Base-by-base conservation (phyloP, 257 asterid species). In the Apocynum venetum region DNA sequence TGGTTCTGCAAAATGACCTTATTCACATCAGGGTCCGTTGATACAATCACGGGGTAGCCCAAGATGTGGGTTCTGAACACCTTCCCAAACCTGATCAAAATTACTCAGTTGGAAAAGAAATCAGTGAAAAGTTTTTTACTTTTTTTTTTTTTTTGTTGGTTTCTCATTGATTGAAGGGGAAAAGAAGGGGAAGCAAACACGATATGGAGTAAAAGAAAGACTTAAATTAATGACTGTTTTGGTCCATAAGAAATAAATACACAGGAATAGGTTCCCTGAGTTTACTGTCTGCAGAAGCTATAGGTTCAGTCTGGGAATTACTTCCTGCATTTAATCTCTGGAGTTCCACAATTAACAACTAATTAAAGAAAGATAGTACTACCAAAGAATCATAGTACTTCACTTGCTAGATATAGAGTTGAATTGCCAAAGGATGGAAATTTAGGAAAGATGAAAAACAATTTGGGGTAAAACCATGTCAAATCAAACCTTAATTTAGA, bases 1-100 rank as follows among this genome's bases (percentile, higher is more conserved):
- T 89, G 92, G 80, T 96, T 92, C 64, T 75, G 95, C 74, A 96
- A 78, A 36, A 96, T 85, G 17, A 79, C 76, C 78, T 84, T 93
- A 90, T 91, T 96, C 80, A 96, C 94, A 0, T 89, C 91, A 0
- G 97, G 89, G 40, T 96, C 98, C 2, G 97, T 96, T 11, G 99
- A 96, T 17, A 93, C 98, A 38, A 96, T 85, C 19, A 93, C 86
- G 6, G 96, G 86, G 86, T 87, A 91, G 57, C 99, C 99, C 43
- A 96, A 77, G 52, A 96, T 82, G 82, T 93, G 92, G 1, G 97
- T 93, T 81, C 85, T 85, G 89, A 96, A 96, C 74, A 96, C 99
- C 75, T 89, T 86, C 49, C 99, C 99, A 13, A 90, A 90, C 89
- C 99, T 93, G 79, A 73, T 77, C 59, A 81, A 68, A 31, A 59